Evolutionary conservation across 768 basidiomycete species (phyloP).

Genomic region (Hydnum rufescens): DNA sequence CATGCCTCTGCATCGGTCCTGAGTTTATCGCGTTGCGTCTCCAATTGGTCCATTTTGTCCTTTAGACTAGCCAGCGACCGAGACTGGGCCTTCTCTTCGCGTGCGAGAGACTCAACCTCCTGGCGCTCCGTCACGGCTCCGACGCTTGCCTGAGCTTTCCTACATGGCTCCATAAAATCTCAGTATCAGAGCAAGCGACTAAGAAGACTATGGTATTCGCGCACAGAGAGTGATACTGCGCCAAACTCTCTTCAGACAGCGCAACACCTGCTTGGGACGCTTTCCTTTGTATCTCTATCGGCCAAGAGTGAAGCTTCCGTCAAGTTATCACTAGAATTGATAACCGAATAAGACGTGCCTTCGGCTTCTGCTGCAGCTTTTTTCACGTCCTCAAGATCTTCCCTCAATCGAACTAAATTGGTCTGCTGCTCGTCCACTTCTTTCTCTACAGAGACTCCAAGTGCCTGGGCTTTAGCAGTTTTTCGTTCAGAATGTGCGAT

Average conservation of each 20-base stretch:
- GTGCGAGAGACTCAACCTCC: slow-evolving; percentile 51
- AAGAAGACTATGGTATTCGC: too few species aligned
- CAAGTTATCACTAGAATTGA: slow-evolving; percentile 1
- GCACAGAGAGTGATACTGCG: slow-evolving; percentile 70
- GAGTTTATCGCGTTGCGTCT: slow-evolving; percentile 36
- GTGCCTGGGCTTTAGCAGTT: slow-evolving; percentile 43
- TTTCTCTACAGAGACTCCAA: slow-evolving; percentile 40
- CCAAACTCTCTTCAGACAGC: slow-evolving; percentile 63
- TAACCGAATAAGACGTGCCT: slow-evolving; percentile 31
- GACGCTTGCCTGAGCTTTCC: slow-evolving; percentile 60
- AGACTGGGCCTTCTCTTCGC: slow-evolving; percentile 60
- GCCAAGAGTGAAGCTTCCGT: neutral
- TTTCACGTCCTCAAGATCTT: slow-evolving; percentile 46
- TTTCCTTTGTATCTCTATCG: slow-evolving; percentile 49
- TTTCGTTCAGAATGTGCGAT: slow-evolving; percentile 74
- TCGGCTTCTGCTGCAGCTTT: slow-evolving; percentile 58
- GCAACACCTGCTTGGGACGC: slow-evolving; percentile 57
- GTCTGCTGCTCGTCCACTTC: slow-evolving; percentile 33
- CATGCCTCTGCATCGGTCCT: slow-evolving; percentile 32
- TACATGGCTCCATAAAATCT: slow-evolving; percentile 15
- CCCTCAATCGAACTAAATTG: slow-evolving; percentile 34
- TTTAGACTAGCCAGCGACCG: slow-evolving; percentile 44
- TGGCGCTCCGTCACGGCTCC: slow-evolving; percentile 79
- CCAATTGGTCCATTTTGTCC: slow-evolving; percentile 47
- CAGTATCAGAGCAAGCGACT: slow-evolving; percentile 6